Evolutionary conservation across 108 stramenopile species (phyloP).

Genomic region (Licmophora abbreviata): DNA sequence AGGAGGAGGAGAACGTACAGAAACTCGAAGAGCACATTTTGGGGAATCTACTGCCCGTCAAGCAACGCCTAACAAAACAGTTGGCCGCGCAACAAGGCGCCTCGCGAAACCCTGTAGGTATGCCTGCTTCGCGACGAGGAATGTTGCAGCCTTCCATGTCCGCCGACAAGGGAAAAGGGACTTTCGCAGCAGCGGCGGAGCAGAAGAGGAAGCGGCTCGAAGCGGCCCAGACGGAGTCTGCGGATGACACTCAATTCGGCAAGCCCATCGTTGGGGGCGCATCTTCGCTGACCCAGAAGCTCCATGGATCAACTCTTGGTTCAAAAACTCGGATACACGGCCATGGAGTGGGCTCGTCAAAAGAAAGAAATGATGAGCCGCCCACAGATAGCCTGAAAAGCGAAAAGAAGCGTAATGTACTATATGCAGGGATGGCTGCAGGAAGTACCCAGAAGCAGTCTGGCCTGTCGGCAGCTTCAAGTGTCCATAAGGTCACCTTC

Average conservation of each 20-base stretch:
- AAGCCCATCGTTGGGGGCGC: constrained; percentile 45
- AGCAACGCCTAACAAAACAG: constrained; percentile 68
- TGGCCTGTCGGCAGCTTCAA: constrained; percentile 48
- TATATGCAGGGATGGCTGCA: constrained; percentile 76
- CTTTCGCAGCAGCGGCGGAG: constrained; percentile 59
- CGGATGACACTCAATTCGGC: constrained; percentile 44
- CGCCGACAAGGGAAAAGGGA: constrained; percentile 31
- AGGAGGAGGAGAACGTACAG: constrained; percentile 66
- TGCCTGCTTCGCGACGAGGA: constrained; percentile 49
- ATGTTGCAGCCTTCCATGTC: constrained; percentile 17
- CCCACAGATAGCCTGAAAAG: neutral
- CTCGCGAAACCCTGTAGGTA: constrained; percentile 59
- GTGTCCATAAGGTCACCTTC: no score
- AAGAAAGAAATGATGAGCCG: no score
- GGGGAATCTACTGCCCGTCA: constrained; percentile 77
- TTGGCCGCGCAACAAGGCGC: constrained; percentile 81
- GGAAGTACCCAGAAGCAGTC: constrained; percentile 62
- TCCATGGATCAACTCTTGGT: constrained; percentile 59
- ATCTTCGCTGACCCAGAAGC: constrained; percentile 46
- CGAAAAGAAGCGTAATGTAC: constrained; percentile 27
- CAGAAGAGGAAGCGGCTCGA: constrained; percentile 45
- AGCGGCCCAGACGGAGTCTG: constrained; percentile 11
- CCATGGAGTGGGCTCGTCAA: constrained; percentile 24
- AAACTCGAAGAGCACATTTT: constrained; percentile 83
- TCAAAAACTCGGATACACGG: constrained; percentile 23